These are phyloP conservation scores for Pilaira anomala DNA, from an alignment of 192 early-diverging fungal species.

Conservation along the genomic window DNA sequence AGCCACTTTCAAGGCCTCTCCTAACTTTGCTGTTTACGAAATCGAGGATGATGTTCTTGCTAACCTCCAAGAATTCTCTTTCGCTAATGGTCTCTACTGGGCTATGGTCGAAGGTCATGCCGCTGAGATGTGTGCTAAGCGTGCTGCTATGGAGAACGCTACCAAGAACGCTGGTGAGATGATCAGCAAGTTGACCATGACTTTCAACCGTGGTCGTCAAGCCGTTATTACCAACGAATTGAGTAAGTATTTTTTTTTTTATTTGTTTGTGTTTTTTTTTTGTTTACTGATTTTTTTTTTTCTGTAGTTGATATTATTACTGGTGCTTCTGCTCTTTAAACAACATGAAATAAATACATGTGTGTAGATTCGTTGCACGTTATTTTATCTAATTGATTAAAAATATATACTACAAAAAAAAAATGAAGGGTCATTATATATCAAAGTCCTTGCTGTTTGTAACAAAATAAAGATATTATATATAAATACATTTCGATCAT, in stretches of 20 bases:
- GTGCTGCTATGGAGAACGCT: conserved; percentile 99
- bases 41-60: conserved; percentile 82
- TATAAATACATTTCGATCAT: too few relatives aligned
- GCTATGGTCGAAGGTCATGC: conserved; percentile 95
- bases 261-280: background rate
- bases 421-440: too few relatives aligned
- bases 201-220: conserved; percentile 97
- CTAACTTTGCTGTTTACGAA: conserved; percentile 89
- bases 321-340: conserved; percentile 89
- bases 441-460: too few relatives aligned
- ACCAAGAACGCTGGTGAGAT: conserved; percentile 99
- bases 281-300: conserved; percentile 16
- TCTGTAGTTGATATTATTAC: conserved; percentile 87
- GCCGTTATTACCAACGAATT: conserved; percentile 98
- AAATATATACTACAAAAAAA: background rate
- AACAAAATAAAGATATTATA: too few relatives aligned
- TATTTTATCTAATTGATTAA: background rate
- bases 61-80: conserved; percentile 89
- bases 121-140: conserved; percentile 92
- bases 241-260: conserved; percentile 40
- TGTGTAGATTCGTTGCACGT: background rate
- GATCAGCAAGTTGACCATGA: conserved; percentile 92
- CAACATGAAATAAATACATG: background rate
- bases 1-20: conserved; percentile 67
- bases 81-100: conserved; percentile 94